Evolutionary conservation across 2,329 filamentous ascomycete species (phyloP).

Genomic region (Aureobasidium lini): DNA sequence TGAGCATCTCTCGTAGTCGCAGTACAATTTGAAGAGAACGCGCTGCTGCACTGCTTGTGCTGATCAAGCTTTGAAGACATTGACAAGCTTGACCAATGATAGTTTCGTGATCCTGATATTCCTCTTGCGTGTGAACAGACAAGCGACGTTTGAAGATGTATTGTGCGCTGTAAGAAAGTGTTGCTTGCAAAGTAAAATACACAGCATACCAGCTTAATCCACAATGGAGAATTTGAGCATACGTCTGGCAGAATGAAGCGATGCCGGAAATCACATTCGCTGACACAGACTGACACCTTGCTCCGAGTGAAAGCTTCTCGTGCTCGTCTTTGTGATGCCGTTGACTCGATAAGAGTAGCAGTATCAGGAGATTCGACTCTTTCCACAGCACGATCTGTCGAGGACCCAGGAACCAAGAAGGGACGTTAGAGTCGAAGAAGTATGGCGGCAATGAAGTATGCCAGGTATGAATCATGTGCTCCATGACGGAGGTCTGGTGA

Average conservation of each 20-base stretch:
- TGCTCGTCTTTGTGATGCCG: conserved; percentile 16
- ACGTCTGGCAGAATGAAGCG: conserved; percentile 15
- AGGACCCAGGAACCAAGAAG: conserved; percentile 19
- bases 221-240: conserved; percentile 10
- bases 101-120: background rate
- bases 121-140: background rate
- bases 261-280: conserved; percentile 15
- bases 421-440: conserved; percentile 16
- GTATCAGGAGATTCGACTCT: conserved; percentile 19
- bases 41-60: background rate
- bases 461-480: conserved; percentile 19
- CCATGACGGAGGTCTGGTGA: conserved; percentile 17
- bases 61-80: background rate
- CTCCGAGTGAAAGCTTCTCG: conserved; percentile 16
- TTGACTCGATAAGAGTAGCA: conserved; percentile 18
- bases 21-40: background rate
- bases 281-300: conserved; percentile 16
- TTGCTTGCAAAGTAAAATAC: conserved; percentile 19
- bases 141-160: background rate
- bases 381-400: conserved; percentile 20
- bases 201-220: conserved; percentile 19
- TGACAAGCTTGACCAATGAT: background rate
- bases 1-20: background rate
- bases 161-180: conserved; percentile 7
- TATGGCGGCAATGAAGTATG: conserved; percentile 18